Base-by-base conservation (phyloP, 148 eudicot genomes). In the Fagopyrum esculentum region DNA sequence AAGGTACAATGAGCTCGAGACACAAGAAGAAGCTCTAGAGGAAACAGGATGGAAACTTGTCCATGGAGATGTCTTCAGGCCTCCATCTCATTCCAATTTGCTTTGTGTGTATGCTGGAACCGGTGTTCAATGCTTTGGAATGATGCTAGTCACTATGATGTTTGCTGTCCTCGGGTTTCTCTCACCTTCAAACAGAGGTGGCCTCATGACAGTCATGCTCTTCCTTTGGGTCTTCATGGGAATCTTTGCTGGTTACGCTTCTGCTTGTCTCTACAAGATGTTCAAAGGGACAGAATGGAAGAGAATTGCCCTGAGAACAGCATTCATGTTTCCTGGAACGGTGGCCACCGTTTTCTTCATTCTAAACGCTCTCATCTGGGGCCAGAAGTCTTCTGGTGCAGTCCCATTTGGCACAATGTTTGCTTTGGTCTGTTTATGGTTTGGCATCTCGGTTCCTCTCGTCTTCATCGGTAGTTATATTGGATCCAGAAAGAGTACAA, bases 191-290 rank as follows among this genome's bases (percentile, higher is more conserved):
- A 81, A 84, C 82, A 84, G 86, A 47, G 86, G 86, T 69, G 84
- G 86, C 40, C 86, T 84, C 52, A 84, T 84, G 86, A 84, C 86
- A 6, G 84, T 82, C 54, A 84, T 84, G 86, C 82, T 84, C 80
- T 84, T 84, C 69, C 80, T 84, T 44, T 84, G 84, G 84, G 86
- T 84, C 74, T 84, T 84, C 82, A 84, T 84, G 86, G 86, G 86
- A 64, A 74, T 84, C 48, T 81, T 84, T 74, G 86, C 86, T 5
- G 86, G 86, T 64, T 84, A 84, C 72, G 82, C 86, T 17, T 81
- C 86, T 71, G 76, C 86, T 11, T 80, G 84, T 30, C 80, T 84
- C 7, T 84, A 81, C 77, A 84, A 84, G 70, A 79, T 84, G 80
- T 84, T 81, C 43, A 81, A 84, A 78, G 86, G 86, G 60, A 84